phyloP scores from a whole-genome alignment of 495 filamentous ascomycete genomes.

The Xylona heveae region DNA sequence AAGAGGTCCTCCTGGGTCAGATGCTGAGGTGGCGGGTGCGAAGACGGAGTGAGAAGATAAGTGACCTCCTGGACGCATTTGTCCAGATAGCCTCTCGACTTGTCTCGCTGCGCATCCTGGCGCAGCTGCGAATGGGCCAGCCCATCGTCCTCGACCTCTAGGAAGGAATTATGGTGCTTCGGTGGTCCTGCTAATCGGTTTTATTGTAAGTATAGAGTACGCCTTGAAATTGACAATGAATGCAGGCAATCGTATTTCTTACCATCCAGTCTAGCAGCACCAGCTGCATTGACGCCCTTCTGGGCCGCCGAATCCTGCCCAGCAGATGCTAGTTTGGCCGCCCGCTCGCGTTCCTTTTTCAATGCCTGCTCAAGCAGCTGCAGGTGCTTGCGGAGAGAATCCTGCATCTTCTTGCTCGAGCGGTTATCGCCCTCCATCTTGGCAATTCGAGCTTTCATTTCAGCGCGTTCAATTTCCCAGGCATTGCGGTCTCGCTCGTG shows the following conservation, averaged over 20 bases:
- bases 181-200: constrained; percentile 5
- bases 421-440: constrained; percentile 75
- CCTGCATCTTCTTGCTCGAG: constrained; percentile 66
- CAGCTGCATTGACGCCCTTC: constrained; percentile 12
- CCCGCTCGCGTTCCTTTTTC: constrained; percentile 44
- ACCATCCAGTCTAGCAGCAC: constrained; percentile 5
- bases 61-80: constrained; percentile 23
- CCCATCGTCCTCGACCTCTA: constrained; percentile 12
- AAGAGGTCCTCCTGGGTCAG: constrained; percentile 8
- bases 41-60: constrained; percentile 22
- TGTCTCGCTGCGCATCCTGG: constrained; percentile 17
- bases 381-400: constrained; percentile 73
- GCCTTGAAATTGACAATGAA: constrained; percentile 6
- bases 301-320: constrained; percentile 11
- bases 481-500: constrained; percentile 95
- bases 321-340: constrained; percentile 14
- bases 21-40: constrained; percentile 17
- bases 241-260: constrained; percentile 2
- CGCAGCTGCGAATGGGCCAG: constrained; percentile 12
- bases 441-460: constrained; percentile 98
- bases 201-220: neutral
- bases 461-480: constrained; percentile 96
- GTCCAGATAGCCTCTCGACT: constrained; percentile 18
- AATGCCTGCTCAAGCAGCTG: constrained; percentile 76
- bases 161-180: constrained; percentile 20